Evolutionary conservation across 257 asterid species (phyloP).

Genomic region (Petunia secreta): DNA sequence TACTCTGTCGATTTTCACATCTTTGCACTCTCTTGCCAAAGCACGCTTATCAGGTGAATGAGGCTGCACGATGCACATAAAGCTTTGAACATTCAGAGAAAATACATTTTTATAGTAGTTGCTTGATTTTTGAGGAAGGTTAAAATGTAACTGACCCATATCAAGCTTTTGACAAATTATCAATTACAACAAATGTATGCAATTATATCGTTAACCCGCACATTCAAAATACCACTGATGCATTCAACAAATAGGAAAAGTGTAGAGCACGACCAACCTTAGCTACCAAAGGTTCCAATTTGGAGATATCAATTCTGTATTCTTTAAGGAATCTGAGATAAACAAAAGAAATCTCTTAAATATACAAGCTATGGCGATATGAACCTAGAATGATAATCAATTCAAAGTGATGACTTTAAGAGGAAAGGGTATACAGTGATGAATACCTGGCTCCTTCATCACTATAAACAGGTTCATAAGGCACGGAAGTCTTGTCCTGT

Average conservation of each 20-base stretch:
- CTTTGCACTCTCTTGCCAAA: no score
- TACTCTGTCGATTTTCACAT: no score
- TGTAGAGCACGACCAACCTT: constrained; percentile 48
- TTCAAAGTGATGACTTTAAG: background rate
- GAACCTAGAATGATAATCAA: background rate
- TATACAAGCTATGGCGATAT: background rate
- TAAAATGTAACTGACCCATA: background rate
- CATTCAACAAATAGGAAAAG: background rate
- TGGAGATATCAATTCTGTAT: constrained; percentile 80
- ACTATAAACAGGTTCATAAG: constrained; percentile 81
- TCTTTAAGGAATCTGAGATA: constrained; percentile 63
- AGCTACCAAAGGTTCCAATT: constrained; percentile 38
- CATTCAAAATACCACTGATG: background rate
- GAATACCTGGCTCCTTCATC: constrained; percentile 87
- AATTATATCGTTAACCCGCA: background rate
- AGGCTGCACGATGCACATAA: constrained; percentile 55
- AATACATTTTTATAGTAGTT: background rate
- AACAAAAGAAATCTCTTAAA: background rate
- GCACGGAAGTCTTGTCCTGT: constrained; percentile 85
- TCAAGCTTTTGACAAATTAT: background rate
- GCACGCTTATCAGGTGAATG: constrained; percentile 99
- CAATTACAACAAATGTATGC: background rate
- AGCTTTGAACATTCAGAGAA: no score
- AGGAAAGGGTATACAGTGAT: background rate
- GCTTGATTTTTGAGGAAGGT: background rate